Conservation (phyloP, 768 basidiomycete species). For the Royoungia palumana region DNA sequence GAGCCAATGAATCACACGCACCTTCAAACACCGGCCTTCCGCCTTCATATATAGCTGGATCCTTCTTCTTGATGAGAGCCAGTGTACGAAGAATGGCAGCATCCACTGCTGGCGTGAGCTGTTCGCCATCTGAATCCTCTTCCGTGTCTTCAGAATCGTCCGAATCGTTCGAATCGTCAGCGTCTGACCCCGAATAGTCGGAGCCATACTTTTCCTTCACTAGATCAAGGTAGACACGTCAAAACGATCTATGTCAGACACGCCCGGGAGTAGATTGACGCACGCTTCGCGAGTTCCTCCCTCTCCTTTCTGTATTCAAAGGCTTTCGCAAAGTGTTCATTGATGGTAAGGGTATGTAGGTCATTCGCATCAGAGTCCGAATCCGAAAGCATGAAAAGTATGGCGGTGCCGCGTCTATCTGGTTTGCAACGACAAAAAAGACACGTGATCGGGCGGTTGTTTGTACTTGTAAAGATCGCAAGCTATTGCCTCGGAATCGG, state of each 20-base stretch:
- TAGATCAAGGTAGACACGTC: slow-evolving; percentile 22
- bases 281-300: slow-evolving; percentile 78
- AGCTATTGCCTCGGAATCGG: slow-evolving; percentile 2
- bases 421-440: neutral
- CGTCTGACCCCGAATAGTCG: slow-evolving; percentile 43
- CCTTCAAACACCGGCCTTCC: slow-evolving; percentile 77
- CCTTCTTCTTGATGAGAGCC: slow-evolving; percentile 75
- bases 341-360: slow-evolving; percentile 57
- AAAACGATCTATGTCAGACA: neutral
- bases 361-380: slow-evolving; percentile 46
- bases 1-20: slow-evolving; percentile 25
- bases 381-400: slow-evolving; percentile 43
- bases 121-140: slow-evolving; percentile 94
- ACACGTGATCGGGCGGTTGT: slow-evolving; percentile 6
- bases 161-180: slow-evolving; percentile 33
- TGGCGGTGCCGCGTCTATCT: neutral
- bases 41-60: slow-evolving; percentile 80
- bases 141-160: slow-evolving; percentile 71
- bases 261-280: slow-evolving; percentile 25
- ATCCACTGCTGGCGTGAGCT: slow-evolving; percentile 90
- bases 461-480: slow-evolving; percentile 20
- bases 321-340: slow-evolving; percentile 77
- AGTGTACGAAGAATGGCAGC: slow-evolving; percentile 92
- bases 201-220: slow-evolving; percentile 89
- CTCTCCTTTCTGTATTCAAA: slow-evolving; percentile 81